Evolutionary conservation across 2,329 filamentous ascomycete species (phyloP), one percentile per base, ranked within the genome.

Genomic region (Colletotrichum sidae): DNA sequence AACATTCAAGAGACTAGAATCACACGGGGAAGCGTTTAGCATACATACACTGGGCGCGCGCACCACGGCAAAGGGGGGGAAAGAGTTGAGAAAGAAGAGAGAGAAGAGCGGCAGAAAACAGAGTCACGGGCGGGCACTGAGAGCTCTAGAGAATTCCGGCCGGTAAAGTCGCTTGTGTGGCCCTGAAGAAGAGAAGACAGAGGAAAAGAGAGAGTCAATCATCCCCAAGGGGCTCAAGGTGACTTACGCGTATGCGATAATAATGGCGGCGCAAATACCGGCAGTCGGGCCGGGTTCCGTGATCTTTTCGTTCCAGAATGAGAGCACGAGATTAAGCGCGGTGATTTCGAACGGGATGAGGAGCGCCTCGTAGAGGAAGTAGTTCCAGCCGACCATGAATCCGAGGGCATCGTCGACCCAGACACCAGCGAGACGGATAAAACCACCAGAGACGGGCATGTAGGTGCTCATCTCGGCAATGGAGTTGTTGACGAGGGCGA

Each of bases 301-400:
- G 2, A 70, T 60, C 11, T 60, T 66, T 12, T 69, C 65, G 5
- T 65, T 61, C 71, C 71, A 73, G 56, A 71, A 73, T 2, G 70
- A 62, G 45, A 72, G 70, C n/a, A 72, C 62, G 11, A 72, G 65
- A 15, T 62, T 67, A 25, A 70, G 69, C 5, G 66, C 67, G 46
- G 71, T 68, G 34, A 72, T 70, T 51, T 68, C 75, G 3, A 76
- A 73, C 13, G 77, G 74, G 37, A 77, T 64, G 15, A 85, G 83
- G 55, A 86, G 71, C 13, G 65, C 62, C 46, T 60, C 63, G n/a
- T 66, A 65, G 54, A 90, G 89, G 87, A 87, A 90, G 73, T 87
- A 87, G 69, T 87, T 87, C 85, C 84, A 87, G 0, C 84, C 86
- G 47, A 86, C 73, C 8, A 84, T 83, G 68, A 86, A 86, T 2